Conservation (phyloP, 139 green algal species). For the Ulvella scutata region DNA sequence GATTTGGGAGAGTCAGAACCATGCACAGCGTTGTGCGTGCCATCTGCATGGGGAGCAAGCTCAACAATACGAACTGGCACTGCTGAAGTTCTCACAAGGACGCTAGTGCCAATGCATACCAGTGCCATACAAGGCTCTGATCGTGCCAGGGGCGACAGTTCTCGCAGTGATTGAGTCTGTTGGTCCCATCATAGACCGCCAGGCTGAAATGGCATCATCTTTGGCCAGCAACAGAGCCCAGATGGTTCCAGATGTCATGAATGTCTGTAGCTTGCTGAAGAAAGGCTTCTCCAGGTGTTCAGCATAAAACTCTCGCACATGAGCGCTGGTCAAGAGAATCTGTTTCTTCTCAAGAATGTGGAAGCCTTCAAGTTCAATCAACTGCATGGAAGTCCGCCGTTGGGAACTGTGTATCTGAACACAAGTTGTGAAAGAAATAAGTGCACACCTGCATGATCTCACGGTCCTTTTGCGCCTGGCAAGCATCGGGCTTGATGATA, state of each 20-base stretch:
- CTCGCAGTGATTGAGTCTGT: conserved; percentile 49
- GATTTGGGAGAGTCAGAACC: conserved; percentile 47
- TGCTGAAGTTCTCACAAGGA: neutral
- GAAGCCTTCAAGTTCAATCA: conserved; percentile 23
- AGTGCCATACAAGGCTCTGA: conserved; percentile 29
- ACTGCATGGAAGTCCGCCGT: conserved; percentile 3
- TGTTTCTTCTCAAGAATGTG: conserved; percentile 17
- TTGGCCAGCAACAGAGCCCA: conserved; percentile 52
- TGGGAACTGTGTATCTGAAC: neutral
- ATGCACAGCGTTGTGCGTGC: conserved; percentile 57
- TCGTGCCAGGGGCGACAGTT: conserved; percentile 19
- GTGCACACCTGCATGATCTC: conserved; percentile 13
- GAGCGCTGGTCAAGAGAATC: conserved; percentile 6
- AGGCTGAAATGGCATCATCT: conserved; percentile 39
- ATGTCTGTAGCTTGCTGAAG: conserved; percentile 43
- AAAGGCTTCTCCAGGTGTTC: conserved; percentile 63
- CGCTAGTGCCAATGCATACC: neutral
- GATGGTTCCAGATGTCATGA: conserved; percentile 64
- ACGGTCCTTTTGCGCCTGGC: conserved; percentile 18
- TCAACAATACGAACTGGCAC: neutral
- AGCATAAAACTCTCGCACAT: conserved; percentile 61
- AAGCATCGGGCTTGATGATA: conserved; percentile 62
- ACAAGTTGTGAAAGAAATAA: neutral
- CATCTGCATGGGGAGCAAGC: conserved; percentile 56
- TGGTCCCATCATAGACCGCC: conserved; percentile 58